These are phyloP conservation scores for Pleurotus eryngii DNA, from an alignment of 768 basidiomycete species.

Conservation along the genomic window DNA sequence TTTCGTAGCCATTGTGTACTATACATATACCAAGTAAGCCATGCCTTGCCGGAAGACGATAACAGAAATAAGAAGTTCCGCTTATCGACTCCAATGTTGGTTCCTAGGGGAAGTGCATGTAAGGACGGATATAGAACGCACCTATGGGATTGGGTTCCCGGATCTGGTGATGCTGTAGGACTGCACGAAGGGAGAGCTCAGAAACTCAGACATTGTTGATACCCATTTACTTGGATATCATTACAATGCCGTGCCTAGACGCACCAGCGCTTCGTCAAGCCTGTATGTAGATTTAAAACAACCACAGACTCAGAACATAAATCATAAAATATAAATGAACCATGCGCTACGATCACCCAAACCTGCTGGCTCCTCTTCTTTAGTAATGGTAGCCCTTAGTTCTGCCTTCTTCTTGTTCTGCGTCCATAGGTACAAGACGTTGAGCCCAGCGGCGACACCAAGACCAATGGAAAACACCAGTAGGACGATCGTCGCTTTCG, in stretches of 20 bases:
- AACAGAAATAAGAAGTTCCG: too few species aligned
- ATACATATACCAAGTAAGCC: too few species aligned
- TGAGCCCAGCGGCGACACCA: conserved; percentile 18
- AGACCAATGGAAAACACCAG: conserved; percentile 22
- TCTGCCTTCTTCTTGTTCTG: conserved; percentile 29
- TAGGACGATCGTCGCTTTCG: conserved; percentile 27
- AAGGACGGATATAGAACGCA: too few species aligned
- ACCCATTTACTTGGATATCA: background rate
- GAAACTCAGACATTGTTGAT: too few species aligned
- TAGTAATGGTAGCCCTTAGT: conserved; percentile 17
- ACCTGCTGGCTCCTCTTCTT: conserved; percentile 23
- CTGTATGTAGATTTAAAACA: background rate
- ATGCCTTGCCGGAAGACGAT: too few species aligned
- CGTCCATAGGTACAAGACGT: conserved; percentile 23
- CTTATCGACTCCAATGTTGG: too few species aligned
- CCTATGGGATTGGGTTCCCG: too few species aligned
- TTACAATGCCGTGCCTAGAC: background rate
- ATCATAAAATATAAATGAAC: conserved; percentile 31
- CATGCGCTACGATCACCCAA: conserved; percentile 36
- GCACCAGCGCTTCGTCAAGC: background rate
- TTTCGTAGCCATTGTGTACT: too few species aligned
- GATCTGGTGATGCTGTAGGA: too few species aligned
- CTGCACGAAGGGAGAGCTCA: too few species aligned
- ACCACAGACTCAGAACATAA: background rate
- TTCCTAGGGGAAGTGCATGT: too few species aligned